phyloP scores from a whole-genome alignment of 83 land plant species.

The Picea mariana region DNA sequence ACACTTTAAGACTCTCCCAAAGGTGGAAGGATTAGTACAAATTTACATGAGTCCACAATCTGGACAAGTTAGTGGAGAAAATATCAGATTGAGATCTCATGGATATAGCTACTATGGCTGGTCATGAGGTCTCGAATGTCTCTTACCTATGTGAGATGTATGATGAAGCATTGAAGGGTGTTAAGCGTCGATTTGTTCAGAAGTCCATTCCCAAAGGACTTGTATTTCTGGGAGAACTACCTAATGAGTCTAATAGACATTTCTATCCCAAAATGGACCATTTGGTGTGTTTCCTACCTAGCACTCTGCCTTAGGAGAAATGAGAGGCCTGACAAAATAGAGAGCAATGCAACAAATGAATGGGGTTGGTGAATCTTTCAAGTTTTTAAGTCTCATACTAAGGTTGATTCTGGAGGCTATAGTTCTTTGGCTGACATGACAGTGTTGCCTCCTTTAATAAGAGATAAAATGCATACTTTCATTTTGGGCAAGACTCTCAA shows the following conservation, averaged over 20 bases:
- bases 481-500: no score
- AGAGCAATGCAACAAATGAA: conserved; percentile 72
- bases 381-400: conserved; percentile 9
- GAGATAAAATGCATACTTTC: conserved; percentile 94
- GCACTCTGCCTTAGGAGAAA: conserved; percentile 96
- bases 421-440: conserved; percentile 92
- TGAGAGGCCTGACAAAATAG: conserved; percentile 76
- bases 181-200: conserved; percentile 36
- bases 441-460: conserved; percentile 59
- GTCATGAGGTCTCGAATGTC: conserved; percentile 49
- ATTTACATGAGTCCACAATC: conserved; percentile 68
- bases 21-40: no score
- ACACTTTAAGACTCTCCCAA: no score
- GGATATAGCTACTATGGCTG: conserved; percentile 95
- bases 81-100: conserved; percentile 94
- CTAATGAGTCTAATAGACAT: conserved; percentile 48
- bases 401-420: conserved; percentile 41
- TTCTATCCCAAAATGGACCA: no score
- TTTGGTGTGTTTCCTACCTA: conserved; percentile 93
- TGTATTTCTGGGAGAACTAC: conserved; percentile 91
- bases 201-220: conserved; percentile 33
- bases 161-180: no score
- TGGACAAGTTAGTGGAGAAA: conserved; percentile 86
- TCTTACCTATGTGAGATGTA: neutral
- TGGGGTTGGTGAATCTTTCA: conserved; percentile 83